Percentiles rank a stretch among this genome's conserved stretches.
Conservation (phyloP, 2,329 filamentous ascomycete genomes). For the Penicillium sp. region DNA sequence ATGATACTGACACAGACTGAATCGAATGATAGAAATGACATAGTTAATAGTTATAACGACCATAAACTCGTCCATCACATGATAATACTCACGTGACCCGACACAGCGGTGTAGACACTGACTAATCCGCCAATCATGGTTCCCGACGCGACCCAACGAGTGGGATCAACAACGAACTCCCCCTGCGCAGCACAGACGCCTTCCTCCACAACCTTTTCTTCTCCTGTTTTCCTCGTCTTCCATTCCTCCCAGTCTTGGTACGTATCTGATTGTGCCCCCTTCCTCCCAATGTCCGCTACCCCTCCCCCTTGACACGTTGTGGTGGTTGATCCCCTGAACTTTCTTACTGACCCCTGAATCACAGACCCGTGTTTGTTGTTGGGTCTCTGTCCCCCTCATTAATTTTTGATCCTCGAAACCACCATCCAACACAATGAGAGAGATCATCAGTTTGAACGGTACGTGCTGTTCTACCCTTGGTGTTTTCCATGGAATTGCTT, state of each 20-base stretch:
- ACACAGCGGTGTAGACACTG: slow-evolving; percentile 14
- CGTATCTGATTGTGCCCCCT: slow-evolving; percentile 8
- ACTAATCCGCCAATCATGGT: slow-evolving; percentile 25
- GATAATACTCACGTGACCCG: slow-evolving; percentile 1
- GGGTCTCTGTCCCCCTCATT: slow-evolving; percentile 25
- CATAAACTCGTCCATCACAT: not conserved
- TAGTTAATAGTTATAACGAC: not conserved
- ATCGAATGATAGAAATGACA: not conserved
- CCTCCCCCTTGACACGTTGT: slow-evolving; percentile 12
- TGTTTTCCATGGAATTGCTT: slow-evolving; percentile 13
- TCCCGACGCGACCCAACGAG: slow-evolving; percentile 36
- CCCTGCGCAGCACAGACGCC: slow-evolving; percentile 41
- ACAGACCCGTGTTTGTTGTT: slow-evolving; percentile 28
- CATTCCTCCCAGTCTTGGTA: slow-evolving; percentile 26
- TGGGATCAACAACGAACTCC: slow-evolving; percentile 32
- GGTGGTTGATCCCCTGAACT: not conserved
- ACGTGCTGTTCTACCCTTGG: slow-evolving; percentile 38
- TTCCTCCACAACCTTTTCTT: slow-evolving; percentile 41
- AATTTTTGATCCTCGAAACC: slow-evolving; percentile 21
- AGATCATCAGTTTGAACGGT: slow-evolving; percentile 99
- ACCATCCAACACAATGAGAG: slow-evolving; percentile 71
- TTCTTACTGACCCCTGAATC: slow-evolving; percentile 19
- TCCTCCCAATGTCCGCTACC: slow-evolving; percentile 1
- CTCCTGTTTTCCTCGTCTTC: slow-evolving; percentile 21
- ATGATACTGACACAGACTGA: not conserved